Evolutionary conservation across 345 rosid species (phyloP), one percentile per base, ranked within the genome.

Genomic region (Sapria himalayana): DNA sequence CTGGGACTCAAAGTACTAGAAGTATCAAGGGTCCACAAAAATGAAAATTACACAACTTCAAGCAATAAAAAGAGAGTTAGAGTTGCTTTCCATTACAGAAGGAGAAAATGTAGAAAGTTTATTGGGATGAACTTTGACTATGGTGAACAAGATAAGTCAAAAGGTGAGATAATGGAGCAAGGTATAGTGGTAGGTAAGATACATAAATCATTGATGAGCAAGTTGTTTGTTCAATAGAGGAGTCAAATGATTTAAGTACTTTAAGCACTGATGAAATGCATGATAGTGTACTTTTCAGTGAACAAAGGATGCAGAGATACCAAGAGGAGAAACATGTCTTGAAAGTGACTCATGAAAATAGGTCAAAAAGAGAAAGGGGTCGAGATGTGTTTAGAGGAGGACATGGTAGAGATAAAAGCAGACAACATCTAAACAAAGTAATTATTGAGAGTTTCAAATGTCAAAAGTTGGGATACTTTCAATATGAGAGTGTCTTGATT

Each of bases 321-420:
- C 51, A 47, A 3, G 9, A n/a, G 15, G 51, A 47, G 12, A 42
- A 47, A 23, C 34, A 35, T 2, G 51, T 17, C 6, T 47, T 47
- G 29, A 46, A 13, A 15, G 40, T 46, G 3, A 5, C 22, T 19
- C 16, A 7, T 21, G 29, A 27, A 7, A 33, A 36, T 16, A 22
- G 14, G 1, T 33, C 42, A 34, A 16, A 24, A 15, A 35, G 42
- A 35, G 51, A 42, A 33, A 37, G 42, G 15, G 42, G 51, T 22
- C 6, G 33, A 15, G 33, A 33, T 17, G 10, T 12, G 13, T 47
- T 13, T 19, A 3, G 42, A 15, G 33, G 51, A 15, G 51, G 29
- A 14, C 46, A 22, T 15, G 46, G 21, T 6, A 42, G 46, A 42
- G 46, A 34, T 15, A 25, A 16, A 42, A 21, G 34, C 5, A 42